Evolutionary conservation across 2,329 filamentous ascomycete species (phyloP), one percentile per base, ranked within the genome.

Genomic region (Nemania sp.): DNA sequence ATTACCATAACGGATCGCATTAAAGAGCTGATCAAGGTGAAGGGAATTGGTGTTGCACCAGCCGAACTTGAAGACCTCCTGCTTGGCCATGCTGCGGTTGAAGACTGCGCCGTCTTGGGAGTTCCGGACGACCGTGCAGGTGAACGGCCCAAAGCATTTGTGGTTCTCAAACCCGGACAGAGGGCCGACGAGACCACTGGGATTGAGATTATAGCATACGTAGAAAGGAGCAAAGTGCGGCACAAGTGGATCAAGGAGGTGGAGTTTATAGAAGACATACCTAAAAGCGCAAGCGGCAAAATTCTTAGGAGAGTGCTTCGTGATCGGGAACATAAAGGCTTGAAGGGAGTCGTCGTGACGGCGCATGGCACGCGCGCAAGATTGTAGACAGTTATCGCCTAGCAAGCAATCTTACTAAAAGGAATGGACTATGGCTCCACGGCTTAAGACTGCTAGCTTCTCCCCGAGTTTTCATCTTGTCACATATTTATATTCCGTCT

Each of bases 21-120:
- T 75, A 92, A 91, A 79, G 89, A 91, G 77, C 86, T 90, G 82
- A 89, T 90, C 77, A 91, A 91, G 75, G 88, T 90, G 10, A 90
- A 90, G 69, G 89, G 89, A 0, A 85, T 89, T 41, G 85, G 84
- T 5, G 86, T 90, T 7, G 86, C 88, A 6, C 89, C 89, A 0
- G 88, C 88, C 0, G 89, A 91, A 74, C 80, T 91, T 0, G 89
- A 91, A 73, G 87, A 90, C 70, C 73, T 87, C 2, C 77, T 91
- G n/a, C 82, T 90, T 0, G 85, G 87, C 0, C 87, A 90, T 68
- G 74, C 79, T 0, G 81, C 81, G 15, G 84, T 91, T 0, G 85
- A 86, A 47, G 88, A 90, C 73, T 83, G 81, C 0, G 88, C 88
- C 0, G 86, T 89, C 0, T 78, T 88, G 52, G 84, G 84, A 0